Conservation (phyloP, 1,284 basidiomycete genomes). For the Ustilago bromivora region DNA sequence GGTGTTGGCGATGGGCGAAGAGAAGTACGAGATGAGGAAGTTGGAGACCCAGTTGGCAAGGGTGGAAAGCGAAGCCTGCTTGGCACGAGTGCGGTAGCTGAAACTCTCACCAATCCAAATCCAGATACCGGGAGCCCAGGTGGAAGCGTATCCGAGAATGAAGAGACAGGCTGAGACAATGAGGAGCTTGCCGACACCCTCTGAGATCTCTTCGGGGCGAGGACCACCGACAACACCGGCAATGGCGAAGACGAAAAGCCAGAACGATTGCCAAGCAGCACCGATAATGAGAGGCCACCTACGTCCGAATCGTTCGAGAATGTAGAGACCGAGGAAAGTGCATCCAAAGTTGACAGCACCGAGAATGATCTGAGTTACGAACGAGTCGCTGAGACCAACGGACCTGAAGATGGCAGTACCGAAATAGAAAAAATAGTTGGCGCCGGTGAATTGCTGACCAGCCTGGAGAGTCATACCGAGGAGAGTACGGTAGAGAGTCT, state of each 20-base stretch:
- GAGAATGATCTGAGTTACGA: conserved; percentile 76
- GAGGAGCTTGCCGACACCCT: conserved; percentile 75
- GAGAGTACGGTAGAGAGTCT: conserved; percentile 66
- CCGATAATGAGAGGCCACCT: conserved; percentile 73
- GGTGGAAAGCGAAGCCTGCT: conserved; percentile 80
- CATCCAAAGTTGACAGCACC: conserved; percentile 76
- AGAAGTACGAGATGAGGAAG: conserved; percentile 81
- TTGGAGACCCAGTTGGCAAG: conserved; percentile 78
- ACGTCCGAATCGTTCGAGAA: conserved; percentile 75
- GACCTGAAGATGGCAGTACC: conserved; percentile 78
- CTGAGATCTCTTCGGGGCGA: conserved; percentile 39
- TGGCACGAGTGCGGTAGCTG: conserved; percentile 79
- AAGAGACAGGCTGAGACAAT: conserved; percentile 83
- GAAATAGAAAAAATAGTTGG: conserved; percentile 71
- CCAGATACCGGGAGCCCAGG: conserved; percentile 74
- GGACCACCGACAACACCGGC: conserved; percentile 79
- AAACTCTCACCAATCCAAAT: conserved; percentile 75
- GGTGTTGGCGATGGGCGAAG: conserved; percentile 53
- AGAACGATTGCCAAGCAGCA: conserved; percentile 75
- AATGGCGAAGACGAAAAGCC: conserved; percentile 82
- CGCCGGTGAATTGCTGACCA: conserved; percentile 81
- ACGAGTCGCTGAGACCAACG: conserved; percentile 76
- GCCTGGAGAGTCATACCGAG: conserved; percentile 77
- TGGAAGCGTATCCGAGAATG: conserved; percentile 81
- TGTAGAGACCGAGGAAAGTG: conserved; percentile 75